phyloP scores from a whole-genome alignment of 371 early-diverging fungal species.

The Apophysomyces variabilis region DNA sequence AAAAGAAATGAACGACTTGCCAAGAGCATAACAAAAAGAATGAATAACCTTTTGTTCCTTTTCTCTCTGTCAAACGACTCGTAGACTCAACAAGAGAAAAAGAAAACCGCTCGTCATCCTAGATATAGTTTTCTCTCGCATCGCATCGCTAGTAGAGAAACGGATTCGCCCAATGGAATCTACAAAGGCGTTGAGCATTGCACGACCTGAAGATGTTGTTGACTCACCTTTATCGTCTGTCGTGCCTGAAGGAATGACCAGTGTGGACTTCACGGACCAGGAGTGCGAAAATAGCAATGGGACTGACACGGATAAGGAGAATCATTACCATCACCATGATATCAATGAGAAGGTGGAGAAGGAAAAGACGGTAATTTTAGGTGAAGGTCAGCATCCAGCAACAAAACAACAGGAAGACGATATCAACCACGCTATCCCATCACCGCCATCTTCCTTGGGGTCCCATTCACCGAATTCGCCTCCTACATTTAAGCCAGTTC shows the following conservation, averaged over 20 bases:
- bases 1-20: too few relatives aligned
- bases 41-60: background rate
- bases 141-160: background rate
- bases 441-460: conserved; percentile 6
- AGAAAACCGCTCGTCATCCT: background rate
- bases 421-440: conserved; percentile 2
- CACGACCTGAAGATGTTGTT: background rate
- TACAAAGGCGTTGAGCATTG: background rate
- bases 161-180: background rate
- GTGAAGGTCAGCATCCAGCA: background rate
- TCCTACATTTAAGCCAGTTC: background rate
- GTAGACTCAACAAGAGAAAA: too few relatives aligned
- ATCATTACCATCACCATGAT: background rate
- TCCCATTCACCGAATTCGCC: conserved; percentile 10
- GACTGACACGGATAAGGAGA: background rate
- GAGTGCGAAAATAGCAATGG: background rate
- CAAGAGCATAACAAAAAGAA: too few relatives aligned
- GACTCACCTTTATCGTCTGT: background rate
- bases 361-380: too few relatives aligned
- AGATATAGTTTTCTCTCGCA: background rate
- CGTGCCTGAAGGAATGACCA: background rate
- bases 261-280: background rate
- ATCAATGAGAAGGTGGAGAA: background rate
- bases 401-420: conserved; percentile 1
- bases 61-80: background rate